Percentiles rank a stretch among this genome's conserved stretches.
These are phyloP conservation scores for Begonia fuchsioides DNA, from an alignment of 306 rosid genomes.

Conservation along the genomic window DNA sequence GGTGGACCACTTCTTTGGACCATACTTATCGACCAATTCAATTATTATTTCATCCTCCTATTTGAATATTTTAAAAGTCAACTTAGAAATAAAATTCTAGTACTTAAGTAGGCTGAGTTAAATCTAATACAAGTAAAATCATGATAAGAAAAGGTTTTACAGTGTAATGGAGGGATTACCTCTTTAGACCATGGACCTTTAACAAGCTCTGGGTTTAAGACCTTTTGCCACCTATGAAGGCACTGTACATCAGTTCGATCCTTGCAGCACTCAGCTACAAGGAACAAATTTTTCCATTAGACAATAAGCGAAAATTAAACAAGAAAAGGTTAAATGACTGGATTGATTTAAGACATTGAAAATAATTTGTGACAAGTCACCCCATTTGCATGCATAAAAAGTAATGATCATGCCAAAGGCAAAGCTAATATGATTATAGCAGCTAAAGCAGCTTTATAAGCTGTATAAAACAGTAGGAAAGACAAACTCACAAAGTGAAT, in stretches of 20 bases:
- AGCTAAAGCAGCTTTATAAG: too few relatives aligned
- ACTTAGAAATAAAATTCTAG: neutral
- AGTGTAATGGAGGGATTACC: slow-evolving; percentile 33
- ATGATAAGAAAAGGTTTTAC: slow-evolving; percentile 2
- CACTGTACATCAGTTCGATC: slow-evolving; percentile 98
- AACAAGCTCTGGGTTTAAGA: slow-evolving; percentile 93
- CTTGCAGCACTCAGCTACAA: slow-evolving; percentile 94
- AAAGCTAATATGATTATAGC: too few relatives aligned
- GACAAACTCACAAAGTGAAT: too few relatives aligned
- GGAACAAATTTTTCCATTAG: slow-evolving; percentile 19
- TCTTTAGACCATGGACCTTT: slow-evolving; percentile 99
- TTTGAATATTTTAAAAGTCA: slow-evolving; percentile 6
- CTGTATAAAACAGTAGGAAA: too few relatives aligned
- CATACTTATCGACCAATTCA: slow-evolving; percentile 66
- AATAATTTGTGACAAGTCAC: too few relatives aligned
- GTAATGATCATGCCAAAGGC: too few relatives aligned
- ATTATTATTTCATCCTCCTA: slow-evolving; percentile 88
- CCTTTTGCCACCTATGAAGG: slow-evolving; percentile 99
- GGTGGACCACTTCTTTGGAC: slow-evolving; percentile 99
- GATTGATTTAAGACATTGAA: too few relatives aligned
- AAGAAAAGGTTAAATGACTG: neutral
- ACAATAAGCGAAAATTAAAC: slow-evolving; percentile 9
- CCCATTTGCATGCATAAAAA: too few relatives aligned
- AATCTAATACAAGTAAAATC: neutral
- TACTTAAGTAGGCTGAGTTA: too few relatives aligned